These are phyloP conservation scores for Hortaea sp. DNA, from an alignment of 2,329 filamentous ascomycete species.

Conservation along the genomic window DNA sequence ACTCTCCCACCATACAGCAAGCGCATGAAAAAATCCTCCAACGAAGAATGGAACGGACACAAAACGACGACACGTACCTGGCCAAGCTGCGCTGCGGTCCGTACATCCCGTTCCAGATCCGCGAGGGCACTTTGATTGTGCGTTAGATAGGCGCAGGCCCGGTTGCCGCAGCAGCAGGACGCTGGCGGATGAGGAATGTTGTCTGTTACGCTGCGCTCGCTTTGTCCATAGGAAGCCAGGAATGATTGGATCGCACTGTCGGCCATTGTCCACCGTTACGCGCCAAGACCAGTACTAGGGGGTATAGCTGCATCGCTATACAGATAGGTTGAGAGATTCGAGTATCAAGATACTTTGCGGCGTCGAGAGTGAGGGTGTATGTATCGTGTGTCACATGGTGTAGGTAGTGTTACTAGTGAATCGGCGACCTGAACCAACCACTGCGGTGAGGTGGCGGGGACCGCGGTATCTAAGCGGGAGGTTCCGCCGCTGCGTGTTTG, in stretches of 20 bases:
- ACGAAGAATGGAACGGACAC: constrained; percentile 1
- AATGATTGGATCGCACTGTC: constrained; percentile 9
- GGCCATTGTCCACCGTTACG: constrained; percentile 3
- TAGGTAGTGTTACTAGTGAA: too few species aligned
- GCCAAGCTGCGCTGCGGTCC: constrained; percentile 75
- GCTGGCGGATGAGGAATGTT: constrained; percentile 6
- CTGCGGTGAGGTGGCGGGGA: too few species aligned
- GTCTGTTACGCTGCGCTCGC: neutral
- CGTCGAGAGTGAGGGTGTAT: too few species aligned
- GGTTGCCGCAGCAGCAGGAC: constrained; percentile 73
- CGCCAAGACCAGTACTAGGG: neutral
- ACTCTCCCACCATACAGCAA: neutral
- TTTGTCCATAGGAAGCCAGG: constrained; percentile 5
- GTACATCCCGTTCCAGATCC: constrained; percentile 77
- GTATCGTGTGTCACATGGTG: too few species aligned
- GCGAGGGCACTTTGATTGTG: constrained; percentile 71
- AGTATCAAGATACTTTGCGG: too few species aligned
- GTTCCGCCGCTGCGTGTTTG: too few species aligned
- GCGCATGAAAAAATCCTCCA: neutral
- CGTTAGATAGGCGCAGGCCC: constrained; percentile 68
- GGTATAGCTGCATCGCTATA: too few species aligned
- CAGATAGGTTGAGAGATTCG: too few species aligned
- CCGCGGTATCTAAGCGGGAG: too few species aligned
- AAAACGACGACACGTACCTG: constrained; percentile 52
- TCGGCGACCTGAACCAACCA: too few species aligned